Evolutionary conservation across 2,329 filamentous ascomycete species (phyloP).

Genomic region (Aspergillus sp.): DNA sequence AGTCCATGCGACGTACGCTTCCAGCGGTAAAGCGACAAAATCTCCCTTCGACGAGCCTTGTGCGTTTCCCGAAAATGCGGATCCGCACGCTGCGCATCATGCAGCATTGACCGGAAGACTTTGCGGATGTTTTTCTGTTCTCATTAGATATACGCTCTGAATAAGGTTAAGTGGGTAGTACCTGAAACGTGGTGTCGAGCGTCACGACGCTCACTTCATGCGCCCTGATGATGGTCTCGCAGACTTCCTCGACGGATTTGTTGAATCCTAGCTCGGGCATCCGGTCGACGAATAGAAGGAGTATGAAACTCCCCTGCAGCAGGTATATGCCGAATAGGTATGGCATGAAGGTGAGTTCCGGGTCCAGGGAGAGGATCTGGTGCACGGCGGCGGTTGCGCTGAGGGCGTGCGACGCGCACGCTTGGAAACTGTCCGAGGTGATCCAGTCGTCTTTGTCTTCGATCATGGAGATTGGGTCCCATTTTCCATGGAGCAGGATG

Average conservation of each 20-base stretch:
- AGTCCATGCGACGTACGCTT: slow-evolving; percentile 7
- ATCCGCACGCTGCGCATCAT: slow-evolving; percentile 8
- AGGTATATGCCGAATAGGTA: slow-evolving; percentile 10
- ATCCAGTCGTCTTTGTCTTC: slow-evolving; percentile 13
- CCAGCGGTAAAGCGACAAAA: slow-evolving; percentile 11
- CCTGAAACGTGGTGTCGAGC: slow-evolving; percentile 10
- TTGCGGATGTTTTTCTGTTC: slow-evolving; percentile 9
- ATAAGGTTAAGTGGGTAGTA: neutral
- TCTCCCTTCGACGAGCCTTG: slow-evolving; percentile 7
- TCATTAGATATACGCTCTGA: neutral
- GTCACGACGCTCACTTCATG: slow-evolving; percentile 12
- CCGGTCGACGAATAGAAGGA: slow-evolving; percentile 7
- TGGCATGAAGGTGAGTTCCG: slow-evolving; percentile 9
- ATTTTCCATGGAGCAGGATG: slow-evolving; percentile 7
- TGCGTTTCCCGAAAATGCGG: slow-evolving; percentile 9
- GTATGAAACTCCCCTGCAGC: slow-evolving; percentile 10
- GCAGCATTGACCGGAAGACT: slow-evolving; percentile 11
- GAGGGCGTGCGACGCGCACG: slow-evolving; percentile 9
- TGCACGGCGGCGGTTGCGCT: slow-evolving; percentile 7
- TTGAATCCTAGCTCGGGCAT: slow-evolving; percentile 11
- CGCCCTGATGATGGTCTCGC: slow-evolving; percentile 10
- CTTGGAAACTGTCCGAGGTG: slow-evolving; percentile 10
- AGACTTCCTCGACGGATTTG: slow-evolving; percentile 10
- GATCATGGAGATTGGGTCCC: slow-evolving; percentile 12
- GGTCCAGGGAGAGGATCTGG: slow-evolving; percentile 11